phyloP scores from a whole-genome alignment of 257 asterid species.

The Anisodus acutangulus region DNA sequence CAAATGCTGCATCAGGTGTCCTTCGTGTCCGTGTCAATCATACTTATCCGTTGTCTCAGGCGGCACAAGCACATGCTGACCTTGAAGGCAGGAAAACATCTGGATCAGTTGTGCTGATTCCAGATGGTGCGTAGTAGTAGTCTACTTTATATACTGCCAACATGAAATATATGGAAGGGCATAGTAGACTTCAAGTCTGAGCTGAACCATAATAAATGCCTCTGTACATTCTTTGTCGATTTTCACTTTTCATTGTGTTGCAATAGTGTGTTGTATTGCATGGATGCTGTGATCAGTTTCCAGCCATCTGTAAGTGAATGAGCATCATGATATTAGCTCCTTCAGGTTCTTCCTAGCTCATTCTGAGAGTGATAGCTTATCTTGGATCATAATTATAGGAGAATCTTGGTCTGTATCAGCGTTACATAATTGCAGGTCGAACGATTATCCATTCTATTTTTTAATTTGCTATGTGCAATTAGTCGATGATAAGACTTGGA shows the following conservation, averaged over 20 bases:
- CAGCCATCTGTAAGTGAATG: background rate
- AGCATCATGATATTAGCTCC: background rate
- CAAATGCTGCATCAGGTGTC: conserved; percentile 67
- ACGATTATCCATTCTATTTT: too few species aligned
- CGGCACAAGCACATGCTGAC: conserved; percentile 84
- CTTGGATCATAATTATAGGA: background rate
- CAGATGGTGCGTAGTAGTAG: conserved; percentile 41
- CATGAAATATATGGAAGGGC: background rate
- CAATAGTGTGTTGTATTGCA: background rate
- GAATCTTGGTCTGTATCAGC: background rate
- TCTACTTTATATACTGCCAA: background rate
- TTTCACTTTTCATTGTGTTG: background rate
- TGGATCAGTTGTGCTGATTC: conserved; percentile 83
- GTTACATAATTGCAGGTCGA: background rate
- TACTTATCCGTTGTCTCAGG: conserved; percentile 73
- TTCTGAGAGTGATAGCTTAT: background rate
- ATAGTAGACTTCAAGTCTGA: background rate
- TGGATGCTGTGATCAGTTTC: background rate
- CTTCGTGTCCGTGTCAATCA: conserved; percentile 70
- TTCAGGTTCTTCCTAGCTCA: conserved; percentile 8
- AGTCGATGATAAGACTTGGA: too few species aligned
- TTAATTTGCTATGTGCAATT: too few species aligned
- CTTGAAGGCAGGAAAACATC: conserved; percentile 79
- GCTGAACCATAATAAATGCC: background rate
- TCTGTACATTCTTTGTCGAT: background rate